These are phyloP conservation scores for Salix arbutifolia DNA, from an alignment of 345 rosid genomes.

Conservation along the genomic window DNA sequence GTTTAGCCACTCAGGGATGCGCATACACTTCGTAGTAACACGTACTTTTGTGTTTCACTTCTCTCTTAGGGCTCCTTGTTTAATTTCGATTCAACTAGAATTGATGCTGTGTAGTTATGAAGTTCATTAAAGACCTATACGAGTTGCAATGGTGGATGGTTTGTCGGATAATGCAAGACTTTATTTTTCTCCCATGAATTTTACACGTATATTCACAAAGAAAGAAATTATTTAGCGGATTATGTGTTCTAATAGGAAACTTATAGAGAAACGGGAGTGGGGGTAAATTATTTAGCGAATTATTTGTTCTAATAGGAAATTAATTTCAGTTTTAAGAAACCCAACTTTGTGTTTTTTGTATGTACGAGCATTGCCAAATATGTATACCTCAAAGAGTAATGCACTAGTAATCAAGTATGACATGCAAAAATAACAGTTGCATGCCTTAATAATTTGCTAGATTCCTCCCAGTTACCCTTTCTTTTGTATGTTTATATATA, in stretches of 20 bases:
- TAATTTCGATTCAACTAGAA: not conserved
- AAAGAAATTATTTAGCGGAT: too few relatives aligned
- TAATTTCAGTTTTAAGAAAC: not conserved
- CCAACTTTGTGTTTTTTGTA: not conserved
- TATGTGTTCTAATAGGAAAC: too few relatives aligned
- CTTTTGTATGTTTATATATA: not conserved
- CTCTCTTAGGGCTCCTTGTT: not conserved
- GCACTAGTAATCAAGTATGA: not conserved
- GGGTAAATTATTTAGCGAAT: too few relatives aligned
- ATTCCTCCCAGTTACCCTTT: not conserved
- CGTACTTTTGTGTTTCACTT: not conserved
- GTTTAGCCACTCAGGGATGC: not conserved
- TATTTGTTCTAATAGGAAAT: too few relatives aligned
- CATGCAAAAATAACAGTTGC: not conserved
- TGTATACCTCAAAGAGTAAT: not conserved
- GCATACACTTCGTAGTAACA: not conserved
- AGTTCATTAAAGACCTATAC: not conserved
- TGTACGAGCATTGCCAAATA: not conserved
- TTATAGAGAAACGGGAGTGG: too few relatives aligned
- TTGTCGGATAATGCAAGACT: not conserved
- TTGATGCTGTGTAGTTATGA: not conserved
- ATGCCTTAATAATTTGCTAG: not conserved
- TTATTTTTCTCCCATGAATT: too few relatives aligned
- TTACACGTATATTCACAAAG: too few relatives aligned
- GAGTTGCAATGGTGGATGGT: not conserved